A percentile compares a stretch with the other conserved stretches of the same genome.
phyloP scores from a whole-genome alignment of 2,329 filamentous ascomycete species.

The Colletotrichum liriopes region DNA sequence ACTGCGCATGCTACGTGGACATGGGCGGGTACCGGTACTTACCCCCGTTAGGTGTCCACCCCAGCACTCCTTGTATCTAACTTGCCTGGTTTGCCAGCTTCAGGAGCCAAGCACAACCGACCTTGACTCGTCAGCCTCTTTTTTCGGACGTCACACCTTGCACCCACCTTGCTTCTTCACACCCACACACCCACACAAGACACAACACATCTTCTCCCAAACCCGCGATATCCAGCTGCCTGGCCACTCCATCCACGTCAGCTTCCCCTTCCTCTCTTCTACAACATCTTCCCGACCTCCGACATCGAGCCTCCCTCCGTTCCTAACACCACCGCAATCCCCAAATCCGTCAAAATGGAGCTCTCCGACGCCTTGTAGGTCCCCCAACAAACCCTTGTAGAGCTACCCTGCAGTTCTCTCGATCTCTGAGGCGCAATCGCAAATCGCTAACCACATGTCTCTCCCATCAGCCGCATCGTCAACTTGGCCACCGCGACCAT shows the following conservation, averaged over 20 bases:
- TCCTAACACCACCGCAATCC: not conserved
- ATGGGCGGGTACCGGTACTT: conserved; percentile 13
- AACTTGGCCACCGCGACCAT: conserved; percentile 91
- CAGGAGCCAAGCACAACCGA: conserved; percentile 34
- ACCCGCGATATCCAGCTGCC: conserved; percentile 39
- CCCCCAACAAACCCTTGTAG: conserved; percentile 1
- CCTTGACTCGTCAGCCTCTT: conserved; percentile 42
- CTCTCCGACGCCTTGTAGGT: conserved; percentile 93
- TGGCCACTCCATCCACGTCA: conserved; percentile 37
- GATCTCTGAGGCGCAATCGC: conserved; percentile 16
- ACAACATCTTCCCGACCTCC: not conserved
- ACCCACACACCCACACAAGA: conserved; percentile 28
- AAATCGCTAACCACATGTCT: conserved; percentile 53
- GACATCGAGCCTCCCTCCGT: conserved; percentile 5
- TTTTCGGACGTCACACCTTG: conserved; percentile 41
- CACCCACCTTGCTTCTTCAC: conserved; percentile 36
- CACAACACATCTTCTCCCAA: conserved; percentile 24
- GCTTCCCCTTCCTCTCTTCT: conserved; percentile 25
- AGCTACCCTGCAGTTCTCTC: conserved; percentile 14
- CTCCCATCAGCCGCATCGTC: conserved; percentile 82
- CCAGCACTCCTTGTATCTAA: conserved; percentile 38
- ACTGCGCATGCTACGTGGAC: not conserved
- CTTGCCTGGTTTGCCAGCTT: conserved; percentile 41
- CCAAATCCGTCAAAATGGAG: conserved; percentile 75
- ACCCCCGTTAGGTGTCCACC: conserved; percentile 26